Conservation (phyloP, 1,284 basidiomycete species). For the Coniferiporia sulphurascens region DNA sequence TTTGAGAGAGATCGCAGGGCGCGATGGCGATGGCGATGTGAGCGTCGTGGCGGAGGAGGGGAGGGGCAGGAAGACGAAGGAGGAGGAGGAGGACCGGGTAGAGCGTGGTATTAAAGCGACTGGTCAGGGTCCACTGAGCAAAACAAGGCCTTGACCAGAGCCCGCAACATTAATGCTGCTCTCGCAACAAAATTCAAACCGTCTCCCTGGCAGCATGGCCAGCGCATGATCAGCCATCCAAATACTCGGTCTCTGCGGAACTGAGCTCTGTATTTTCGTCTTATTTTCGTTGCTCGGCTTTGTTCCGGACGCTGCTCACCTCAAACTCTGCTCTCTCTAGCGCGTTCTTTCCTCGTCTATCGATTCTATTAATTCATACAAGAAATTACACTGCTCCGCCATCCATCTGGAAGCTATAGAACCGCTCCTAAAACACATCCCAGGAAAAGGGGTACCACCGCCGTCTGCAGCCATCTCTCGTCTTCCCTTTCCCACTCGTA, state of each 20-base stretch:
- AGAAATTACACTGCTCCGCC: not conserved
- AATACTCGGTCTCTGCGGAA: not conserved
- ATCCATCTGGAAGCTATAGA: not conserved
- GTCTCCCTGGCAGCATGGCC: slow-evolving; percentile 2
- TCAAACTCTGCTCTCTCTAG: not conserved
- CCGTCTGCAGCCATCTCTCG: not conserved
- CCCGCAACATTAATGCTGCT: not conserved
- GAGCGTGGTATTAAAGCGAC: slow-evolving; percentile 3
- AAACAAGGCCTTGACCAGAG: not conserved
- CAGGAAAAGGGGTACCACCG: not conserved
- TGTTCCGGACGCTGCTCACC: not conserved
- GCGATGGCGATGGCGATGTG: not conserved
- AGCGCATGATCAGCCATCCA: not conserved
- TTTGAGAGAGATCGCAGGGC: not conserved
- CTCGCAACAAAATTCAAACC: not conserved
- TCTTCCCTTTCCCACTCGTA: not conserved
- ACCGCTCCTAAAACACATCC: not conserved
- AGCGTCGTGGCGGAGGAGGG: not conserved
- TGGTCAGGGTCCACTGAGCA: slow-evolving; percentile 3
- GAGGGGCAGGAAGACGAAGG: slow-evolving; percentile 2
- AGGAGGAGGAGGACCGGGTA: slow-evolving; percentile 3
- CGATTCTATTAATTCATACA: not conserved
- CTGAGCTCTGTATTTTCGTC: no score
- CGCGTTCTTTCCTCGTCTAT: not conserved
- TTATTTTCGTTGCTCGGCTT: not conserved